These are phyloP conservation scores for Globisporangium barbulae DNA, from an alignment of 352 stramenopile genomes.

Conservation along the genomic window DNA sequence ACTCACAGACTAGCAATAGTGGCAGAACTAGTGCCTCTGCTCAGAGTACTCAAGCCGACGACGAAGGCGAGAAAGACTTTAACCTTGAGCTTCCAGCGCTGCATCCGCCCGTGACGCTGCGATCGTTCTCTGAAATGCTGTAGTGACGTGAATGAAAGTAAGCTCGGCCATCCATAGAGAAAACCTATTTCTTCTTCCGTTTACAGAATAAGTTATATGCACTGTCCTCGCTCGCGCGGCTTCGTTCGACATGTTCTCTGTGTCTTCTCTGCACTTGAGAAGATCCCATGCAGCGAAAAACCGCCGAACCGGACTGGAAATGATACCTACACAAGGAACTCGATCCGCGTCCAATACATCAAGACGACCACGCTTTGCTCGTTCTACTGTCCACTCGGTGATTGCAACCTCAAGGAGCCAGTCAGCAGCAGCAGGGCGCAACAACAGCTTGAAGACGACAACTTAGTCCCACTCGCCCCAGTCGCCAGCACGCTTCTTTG, in stretches of 20 bases:
- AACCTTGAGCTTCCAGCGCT: not conserved
- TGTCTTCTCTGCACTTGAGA: not conserved
- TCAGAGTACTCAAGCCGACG: not conserved
- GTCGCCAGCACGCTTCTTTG: constrained; percentile 47
- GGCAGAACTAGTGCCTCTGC: not conserved
- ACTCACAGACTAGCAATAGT: not conserved
- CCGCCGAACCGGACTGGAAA: no score
- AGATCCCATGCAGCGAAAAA: no score
- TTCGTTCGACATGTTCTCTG: not conserved
- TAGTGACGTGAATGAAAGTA: not conserved
- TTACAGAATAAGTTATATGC: constrained; percentile 17
- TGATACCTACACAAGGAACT: not conserved
- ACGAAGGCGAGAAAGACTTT: constrained; percentile 4
- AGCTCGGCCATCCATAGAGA: not conserved
- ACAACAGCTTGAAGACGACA: not conserved
- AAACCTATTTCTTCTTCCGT: constrained; percentile 11
- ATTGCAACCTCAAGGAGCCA: constrained; percentile 7
- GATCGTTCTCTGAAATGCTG: constrained; percentile 13
- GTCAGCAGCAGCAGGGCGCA: not conserved
- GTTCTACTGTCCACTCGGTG: not conserved
- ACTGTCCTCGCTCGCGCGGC: not conserved
- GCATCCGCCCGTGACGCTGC: constrained; percentile 2
- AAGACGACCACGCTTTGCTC: not conserved
- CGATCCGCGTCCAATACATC: not conserved
- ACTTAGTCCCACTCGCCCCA: constrained; percentile 71